Conservation (phyloP, 169 alveolate species). For the Sarcocystis neurona region DNA sequence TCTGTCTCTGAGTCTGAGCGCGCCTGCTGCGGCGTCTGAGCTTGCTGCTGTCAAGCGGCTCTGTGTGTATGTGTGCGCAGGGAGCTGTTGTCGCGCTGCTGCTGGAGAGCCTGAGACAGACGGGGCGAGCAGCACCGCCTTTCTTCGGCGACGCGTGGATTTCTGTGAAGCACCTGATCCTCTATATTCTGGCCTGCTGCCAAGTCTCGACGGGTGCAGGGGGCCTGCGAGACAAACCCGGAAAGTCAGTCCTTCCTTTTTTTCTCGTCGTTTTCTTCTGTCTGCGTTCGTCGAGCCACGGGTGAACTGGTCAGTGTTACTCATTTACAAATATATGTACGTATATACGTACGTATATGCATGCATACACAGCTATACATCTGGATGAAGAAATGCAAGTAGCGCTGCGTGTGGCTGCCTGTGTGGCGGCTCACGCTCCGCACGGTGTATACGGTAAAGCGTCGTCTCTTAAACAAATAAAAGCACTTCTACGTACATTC, state of each 20-base stretch:
- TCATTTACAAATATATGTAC: background rate
- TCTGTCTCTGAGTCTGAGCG: background rate
- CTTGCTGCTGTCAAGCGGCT: background rate
- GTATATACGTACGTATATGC: too few relatives aligned
- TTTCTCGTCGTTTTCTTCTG: background rate
- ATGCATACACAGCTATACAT: too few relatives aligned
- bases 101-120: slow-evolving; percentile 32
- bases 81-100: slow-evolving; percentile 54
- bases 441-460: too few relatives aligned
- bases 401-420: too few relatives aligned
- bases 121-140: background rate
- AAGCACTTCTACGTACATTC: too few relatives aligned
- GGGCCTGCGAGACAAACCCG: slow-evolving; percentile 92
- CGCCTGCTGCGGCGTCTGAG: background rate
- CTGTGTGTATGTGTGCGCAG: slow-evolving; percentile 12
- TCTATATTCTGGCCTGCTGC: slow-evolving; percentile 64
- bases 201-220: slow-evolving; percentile 69
- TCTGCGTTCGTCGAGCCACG: background rate
- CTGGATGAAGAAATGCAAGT: too few relatives aligned
- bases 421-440: too few relatives aligned
- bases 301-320: background rate
- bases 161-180: slow-evolving; percentile 54
- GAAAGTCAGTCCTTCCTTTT: slow-evolving; percentile 70
- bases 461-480: too few relatives aligned
- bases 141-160: slow-evolving; percentile 24